Evolutionary conservation across 441 rosid genomes (phyloP), one percentile per base, ranked within the genome.

Genomic region (Geranium incanum): DNA sequence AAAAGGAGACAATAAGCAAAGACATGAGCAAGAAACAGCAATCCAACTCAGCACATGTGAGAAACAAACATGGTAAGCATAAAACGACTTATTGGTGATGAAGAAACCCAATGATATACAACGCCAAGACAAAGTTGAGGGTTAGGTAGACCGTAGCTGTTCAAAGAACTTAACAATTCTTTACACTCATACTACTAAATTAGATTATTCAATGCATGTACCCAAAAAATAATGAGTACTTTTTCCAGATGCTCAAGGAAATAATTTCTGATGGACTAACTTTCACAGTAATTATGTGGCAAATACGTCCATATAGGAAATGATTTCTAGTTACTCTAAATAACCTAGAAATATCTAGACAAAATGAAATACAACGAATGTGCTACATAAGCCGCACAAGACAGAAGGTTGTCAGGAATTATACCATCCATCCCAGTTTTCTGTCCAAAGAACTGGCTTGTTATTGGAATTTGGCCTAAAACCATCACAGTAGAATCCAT

Each of bases 361-460:
- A 52, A 52, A n/a, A n/a, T 3, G 7, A 43, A 52, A 52, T 16
- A 52, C 19, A 52, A n/a, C 3, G 60, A 52, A 52, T 52, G 60
- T 52, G 60, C n/a, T 18, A 36, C 64, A 13, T 13, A 15, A 68
- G 66, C 68, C 33, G 16, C 6, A 18, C 68, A 19, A 52, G 43
- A 66, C 74, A 50, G 55, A 63, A 39, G 70, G 23, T 67, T 37
- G 70, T 62, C 82, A 74, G 81, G 60, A 52, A n/a, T 52, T 16
- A 52, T 52, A 88, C 93, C 93, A 88, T 73, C 93, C 93, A 88
- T 86, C 91, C 91, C 91, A 88, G 81, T 88, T 77, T 79, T 88
- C 93, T 28, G 93, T 88, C 93, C 93, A 88, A 64, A 88, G 76
- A 23, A 75, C 66, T 43, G 93, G 93, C 71, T 88, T 88, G 36